A percentile compares a stretch with the other conserved stretches of the same genome.
Evolutionary conservation across 768 basidiomycete species (phyloP).

Genomic region (Auricularia cornea): DNA sequence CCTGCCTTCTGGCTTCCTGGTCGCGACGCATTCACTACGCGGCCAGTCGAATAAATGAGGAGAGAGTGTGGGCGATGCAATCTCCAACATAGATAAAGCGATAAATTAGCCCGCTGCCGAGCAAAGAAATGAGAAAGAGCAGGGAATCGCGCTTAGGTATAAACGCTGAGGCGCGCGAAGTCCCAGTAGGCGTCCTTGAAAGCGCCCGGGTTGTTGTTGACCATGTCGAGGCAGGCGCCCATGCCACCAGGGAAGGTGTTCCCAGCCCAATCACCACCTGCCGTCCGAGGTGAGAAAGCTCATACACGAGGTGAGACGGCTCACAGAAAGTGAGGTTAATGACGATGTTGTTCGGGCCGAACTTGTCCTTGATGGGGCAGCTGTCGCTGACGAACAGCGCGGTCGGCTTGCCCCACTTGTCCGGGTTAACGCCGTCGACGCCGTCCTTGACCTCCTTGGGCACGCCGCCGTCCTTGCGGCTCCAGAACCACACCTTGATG

Average conservation of each 20-base stretch:
- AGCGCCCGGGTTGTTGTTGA: conserved; percentile 47
- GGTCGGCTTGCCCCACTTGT: conserved; percentile 47
- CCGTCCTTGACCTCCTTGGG: conserved; percentile 23
- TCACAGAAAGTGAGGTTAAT: conserved; percentile 65
- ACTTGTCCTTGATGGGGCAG: conserved; percentile 49
- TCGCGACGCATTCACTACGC: too few relatives aligned
- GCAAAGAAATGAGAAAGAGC: neutral
- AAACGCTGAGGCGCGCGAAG: conserved; percentile 52
- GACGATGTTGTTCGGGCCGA: conserved; percentile 52
- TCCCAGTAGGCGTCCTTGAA: conserved; percentile 66
- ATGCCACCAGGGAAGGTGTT: neutral
- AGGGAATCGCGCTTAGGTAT: conserved; percentile 16
- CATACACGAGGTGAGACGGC: too few relatives aligned
- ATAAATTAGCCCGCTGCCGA: neutral
- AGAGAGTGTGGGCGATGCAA: too few relatives aligned
- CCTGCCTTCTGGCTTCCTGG: too few relatives aligned
- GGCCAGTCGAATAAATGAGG: too few relatives aligned
- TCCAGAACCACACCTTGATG: conserved; percentile 21
- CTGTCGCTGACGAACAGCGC: conserved; percentile 49
- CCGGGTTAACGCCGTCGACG: conserved; percentile 10
- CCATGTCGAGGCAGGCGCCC: conserved; percentile 21
- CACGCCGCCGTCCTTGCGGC: conserved; percentile 18
- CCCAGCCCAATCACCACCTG: conserved; percentile 6
- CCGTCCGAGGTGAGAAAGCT: neutral
- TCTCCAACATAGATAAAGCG: too few relatives aligned